Percentiles rank a stretch among this genome's conserved stretches.
Evolutionary conservation across 2,329 filamentous ascomycete genomes (phyloP).

Genomic region (Trichoderma semiorbis): DNA sequence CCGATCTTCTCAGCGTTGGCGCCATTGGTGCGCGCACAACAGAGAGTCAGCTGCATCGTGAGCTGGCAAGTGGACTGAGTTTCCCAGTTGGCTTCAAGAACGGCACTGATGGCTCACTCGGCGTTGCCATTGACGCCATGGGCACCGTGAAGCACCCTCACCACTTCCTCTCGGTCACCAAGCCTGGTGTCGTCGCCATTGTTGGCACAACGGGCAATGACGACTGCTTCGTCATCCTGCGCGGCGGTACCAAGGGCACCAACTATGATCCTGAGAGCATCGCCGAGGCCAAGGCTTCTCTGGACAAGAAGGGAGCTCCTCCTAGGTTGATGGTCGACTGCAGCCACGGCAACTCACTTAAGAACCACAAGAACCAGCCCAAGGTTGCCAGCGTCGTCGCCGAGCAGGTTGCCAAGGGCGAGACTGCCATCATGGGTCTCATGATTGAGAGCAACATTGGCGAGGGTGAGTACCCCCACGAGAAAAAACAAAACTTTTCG

Average conservation of each 20-base stretch:
- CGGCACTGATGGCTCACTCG: constrained; percentile 86
- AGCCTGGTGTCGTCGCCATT: constrained; percentile 91
- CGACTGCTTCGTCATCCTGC: constrained; percentile 93
- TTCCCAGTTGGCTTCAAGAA: constrained; percentile 99
- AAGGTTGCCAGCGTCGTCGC: constrained; percentile 81
- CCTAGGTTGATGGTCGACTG: constrained; percentile 95
- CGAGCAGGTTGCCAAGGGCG: constrained; percentile 79
- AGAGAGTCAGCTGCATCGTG: constrained; percentile 91
- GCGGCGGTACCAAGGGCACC: constrained; percentile 87
- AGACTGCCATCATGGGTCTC: constrained; percentile 87
- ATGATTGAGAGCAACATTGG: constrained; percentile 99
- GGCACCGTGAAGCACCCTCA: constrained; percentile 88
- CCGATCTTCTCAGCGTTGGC: constrained; percentile 85
- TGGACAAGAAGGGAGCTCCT: constrained; percentile 69
- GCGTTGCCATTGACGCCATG: constrained; percentile 92
- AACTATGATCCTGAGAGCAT: constrained; percentile 91
- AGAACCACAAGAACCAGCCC: constrained; percentile 96
- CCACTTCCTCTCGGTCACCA: constrained; percentile 96
- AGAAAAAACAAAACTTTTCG: neutral
- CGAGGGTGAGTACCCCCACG: constrained; percentile 57
- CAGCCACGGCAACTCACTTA: constrained; percentile 92
- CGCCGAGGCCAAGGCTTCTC: constrained; percentile 73
- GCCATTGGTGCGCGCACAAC: constrained; percentile 96
- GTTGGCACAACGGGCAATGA: constrained; percentile 93
- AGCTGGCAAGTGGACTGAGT: constrained; percentile 87